Percentiles rank a stretch among this genome's conserved stretches.
These are phyloP conservation scores for Collybia sordida DNA, from an alignment of 768 basidiomycete genomes.

Conservation along the genomic window DNA sequence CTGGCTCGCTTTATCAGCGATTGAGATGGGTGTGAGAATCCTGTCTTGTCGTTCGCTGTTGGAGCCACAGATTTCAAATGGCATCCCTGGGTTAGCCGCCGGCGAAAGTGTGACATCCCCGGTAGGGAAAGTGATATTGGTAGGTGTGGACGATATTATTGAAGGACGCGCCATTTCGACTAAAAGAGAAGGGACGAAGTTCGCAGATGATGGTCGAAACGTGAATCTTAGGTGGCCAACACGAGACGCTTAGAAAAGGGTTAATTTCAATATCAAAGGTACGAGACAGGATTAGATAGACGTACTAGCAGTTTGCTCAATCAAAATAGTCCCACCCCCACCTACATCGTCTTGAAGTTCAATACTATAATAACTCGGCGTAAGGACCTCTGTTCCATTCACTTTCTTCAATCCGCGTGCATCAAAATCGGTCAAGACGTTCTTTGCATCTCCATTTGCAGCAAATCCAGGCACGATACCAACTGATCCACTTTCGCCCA, in stretches of 20 bases:
- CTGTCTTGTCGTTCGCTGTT: conserved; percentile 65
- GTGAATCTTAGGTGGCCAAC: conserved; percentile 66
- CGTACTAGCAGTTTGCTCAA: conserved; percentile 53
- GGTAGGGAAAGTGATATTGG: conserved; percentile 38
- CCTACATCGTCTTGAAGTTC: conserved; percentile 43
- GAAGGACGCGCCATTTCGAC: conserved; percentile 57
- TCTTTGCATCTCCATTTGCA: conserved; percentile 24
- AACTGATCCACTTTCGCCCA: conserved; percentile 75
- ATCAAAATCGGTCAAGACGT: conserved; percentile 33
- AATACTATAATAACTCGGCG: conserved; percentile 48
- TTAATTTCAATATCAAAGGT: background rate
- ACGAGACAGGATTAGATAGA: background rate
- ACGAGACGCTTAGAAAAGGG: conserved; percentile 49
- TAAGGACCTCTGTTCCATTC: conserved; percentile 40
- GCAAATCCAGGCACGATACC: conserved; percentile 55
- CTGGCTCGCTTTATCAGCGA: conserved; percentile 17
- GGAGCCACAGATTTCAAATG: conserved; percentile 49
- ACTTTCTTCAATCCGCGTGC: conserved; percentile 48
- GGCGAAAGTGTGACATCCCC: conserved; percentile 48
- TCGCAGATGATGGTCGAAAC: conserved; percentile 28
- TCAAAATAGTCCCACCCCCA: conserved; percentile 33
- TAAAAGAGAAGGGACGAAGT: conserved; percentile 45
- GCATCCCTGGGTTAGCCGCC: conserved; percentile 8
- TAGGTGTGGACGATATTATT: conserved; percentile 40
- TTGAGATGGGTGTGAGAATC: conserved; percentile 48